phyloP scores from a whole-genome alignment of 2,329 filamentous ascomycete genomes.

The Neofusicoccum sp. region DNA sequence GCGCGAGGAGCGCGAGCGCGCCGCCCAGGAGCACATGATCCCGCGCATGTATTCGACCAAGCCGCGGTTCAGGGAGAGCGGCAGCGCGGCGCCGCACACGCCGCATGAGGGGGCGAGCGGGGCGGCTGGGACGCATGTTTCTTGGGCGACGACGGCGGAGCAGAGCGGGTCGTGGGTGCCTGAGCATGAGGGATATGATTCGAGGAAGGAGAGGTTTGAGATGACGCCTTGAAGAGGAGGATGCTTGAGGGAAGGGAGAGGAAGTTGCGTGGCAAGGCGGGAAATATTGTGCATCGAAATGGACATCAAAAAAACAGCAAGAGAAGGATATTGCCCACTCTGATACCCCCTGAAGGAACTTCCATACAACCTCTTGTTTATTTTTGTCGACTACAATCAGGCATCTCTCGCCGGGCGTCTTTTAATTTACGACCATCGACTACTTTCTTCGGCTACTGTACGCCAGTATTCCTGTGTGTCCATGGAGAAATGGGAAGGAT shows the following conservation, averaged over 20 bases:
- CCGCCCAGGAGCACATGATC: constrained; percentile 8
- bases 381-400: background rate
- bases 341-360: background rate
- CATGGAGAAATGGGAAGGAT: no score
- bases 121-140: constrained; percentile 1
- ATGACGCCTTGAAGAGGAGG: constrained; percentile 1
- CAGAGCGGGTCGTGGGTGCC: constrained; percentile 3
- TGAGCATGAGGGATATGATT: background rate
- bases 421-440: no score
- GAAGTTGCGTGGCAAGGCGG: background rate
- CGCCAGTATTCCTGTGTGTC: no score
- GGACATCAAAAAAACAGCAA: background rate
- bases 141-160: background rate
- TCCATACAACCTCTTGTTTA: background rate
- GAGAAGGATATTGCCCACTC: background rate
- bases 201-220: constrained; percentile 14
- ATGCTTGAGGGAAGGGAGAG: background rate
- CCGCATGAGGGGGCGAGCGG: background rate
- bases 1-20: constrained; percentile 15
- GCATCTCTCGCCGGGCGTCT: no score
- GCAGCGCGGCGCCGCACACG: background rate
- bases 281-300: background rate
- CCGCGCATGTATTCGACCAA: constrained; percentile 6
- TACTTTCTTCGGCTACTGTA: no score
- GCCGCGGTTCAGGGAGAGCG: background rate